Evolutionary conservation across 805 yeast species (phyloP).

Genomic region (Lipomyces lipofer): DNA sequence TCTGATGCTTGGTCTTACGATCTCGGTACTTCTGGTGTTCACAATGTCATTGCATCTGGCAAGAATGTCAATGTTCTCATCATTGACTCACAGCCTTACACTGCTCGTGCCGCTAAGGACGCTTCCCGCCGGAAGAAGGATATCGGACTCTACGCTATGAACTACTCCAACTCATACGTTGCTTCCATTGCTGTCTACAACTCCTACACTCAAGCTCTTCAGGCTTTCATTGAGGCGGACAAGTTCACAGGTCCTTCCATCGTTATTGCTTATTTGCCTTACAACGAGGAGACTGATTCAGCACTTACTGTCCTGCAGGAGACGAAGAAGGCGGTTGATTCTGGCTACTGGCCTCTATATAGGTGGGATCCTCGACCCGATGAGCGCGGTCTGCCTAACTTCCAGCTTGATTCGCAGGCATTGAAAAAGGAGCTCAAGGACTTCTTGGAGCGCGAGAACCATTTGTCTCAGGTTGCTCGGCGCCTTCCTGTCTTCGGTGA

Average conservation of each 20-base stretch:
- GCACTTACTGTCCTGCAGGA: constrained; percentile 77
- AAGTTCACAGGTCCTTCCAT: constrained; percentile 86
- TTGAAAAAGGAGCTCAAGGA: constrained; percentile 73
- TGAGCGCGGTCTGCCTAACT: constrained; percentile 52
- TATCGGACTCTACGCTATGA: constrained; percentile 92
- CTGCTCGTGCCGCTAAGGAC: constrained; percentile 40
- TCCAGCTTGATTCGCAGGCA: constrained; percentile 81
- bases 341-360: constrained; percentile 95
- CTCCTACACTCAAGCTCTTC: constrained; percentile 88
- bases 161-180: constrained; percentile 83
- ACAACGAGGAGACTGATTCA: constrained; percentile 54
- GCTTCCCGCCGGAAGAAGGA: constrained; percentile 72
- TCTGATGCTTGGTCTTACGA: constrained; percentile 96
- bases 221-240: constrained; percentile 86
- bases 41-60: constrained; percentile 72
- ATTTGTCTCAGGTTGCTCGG: constrained; percentile 71
- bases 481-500: constrained; percentile 75
- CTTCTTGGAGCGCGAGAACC: constrained; percentile 88
- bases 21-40: constrained; percentile 88
- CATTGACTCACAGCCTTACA: constrained; percentile 81
- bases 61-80: constrained; percentile 79
- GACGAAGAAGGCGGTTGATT: constrained; percentile 84
- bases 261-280: constrained; percentile 87
- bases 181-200: constrained; percentile 93
- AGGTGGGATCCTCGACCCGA: constrained; percentile 68